Conservation (phyloP, 1,284 basidiomycete species). For the Leccinum fallax region DNA sequence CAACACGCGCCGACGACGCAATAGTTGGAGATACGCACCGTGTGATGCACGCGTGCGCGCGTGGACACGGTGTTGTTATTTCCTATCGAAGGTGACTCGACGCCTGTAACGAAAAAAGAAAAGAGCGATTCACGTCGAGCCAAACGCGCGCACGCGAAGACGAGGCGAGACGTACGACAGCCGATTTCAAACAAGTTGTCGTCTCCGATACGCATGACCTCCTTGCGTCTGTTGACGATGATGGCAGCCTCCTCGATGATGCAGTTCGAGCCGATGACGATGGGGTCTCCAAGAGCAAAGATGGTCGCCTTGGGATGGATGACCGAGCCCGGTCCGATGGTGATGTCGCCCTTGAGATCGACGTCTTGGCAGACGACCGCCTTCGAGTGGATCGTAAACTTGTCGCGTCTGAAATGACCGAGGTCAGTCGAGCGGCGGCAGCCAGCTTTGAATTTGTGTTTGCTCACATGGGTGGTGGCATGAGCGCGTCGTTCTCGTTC, state of each 20-base stretch:
- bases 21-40: constrained; percentile 74
- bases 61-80: constrained; percentile 85
- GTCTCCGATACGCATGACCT: constrained; percentile 90
- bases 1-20: constrained; percentile 85
- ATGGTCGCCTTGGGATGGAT: constrained; percentile 95
- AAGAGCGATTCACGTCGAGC: neutral
- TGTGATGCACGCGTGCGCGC: constrained; percentile 76
- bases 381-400: constrained; percentile 77
- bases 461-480: constrained; percentile 29
- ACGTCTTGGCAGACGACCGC: constrained; percentile 87
- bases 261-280: constrained; percentile 85
- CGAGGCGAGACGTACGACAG: constrained; percentile 60
- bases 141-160: neutral
- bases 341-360: constrained; percentile 88
- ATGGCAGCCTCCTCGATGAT: constrained; percentile 91
- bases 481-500: neutral
- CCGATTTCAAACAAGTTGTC: constrained; percentile 93
- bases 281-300: constrained; percentile 84
- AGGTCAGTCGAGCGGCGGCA: constrained; percentile 1
- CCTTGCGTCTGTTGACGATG: constrained; percentile 84
- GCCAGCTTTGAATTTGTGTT: neutral
- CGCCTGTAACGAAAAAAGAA: constrained; percentile 50
- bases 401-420: constrained; percentile 58
- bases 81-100: constrained; percentile 84
- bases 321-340: constrained; percentile 87